These are phyloP conservation scores for Celoporthe dispersa DNA, from an alignment of 2,329 filamentous ascomycete genomes.

Conservation along the genomic window DNA sequence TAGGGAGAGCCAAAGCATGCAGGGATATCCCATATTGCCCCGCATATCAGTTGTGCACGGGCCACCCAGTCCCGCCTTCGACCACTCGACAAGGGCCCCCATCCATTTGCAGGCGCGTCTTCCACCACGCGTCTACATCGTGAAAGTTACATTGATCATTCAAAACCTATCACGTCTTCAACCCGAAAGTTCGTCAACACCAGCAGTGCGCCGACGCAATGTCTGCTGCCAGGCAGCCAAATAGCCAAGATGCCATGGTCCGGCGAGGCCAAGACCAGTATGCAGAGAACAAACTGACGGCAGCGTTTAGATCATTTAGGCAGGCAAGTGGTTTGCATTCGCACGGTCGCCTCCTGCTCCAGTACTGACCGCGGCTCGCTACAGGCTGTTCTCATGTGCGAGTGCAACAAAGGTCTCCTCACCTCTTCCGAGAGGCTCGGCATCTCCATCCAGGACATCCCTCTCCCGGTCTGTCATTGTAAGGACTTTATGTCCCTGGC, in stretches of 20 bases:
- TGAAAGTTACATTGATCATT: not conserved
- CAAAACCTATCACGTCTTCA: not conserved
- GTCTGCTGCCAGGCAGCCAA: not conserved
- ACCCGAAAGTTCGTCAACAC: not conserved
- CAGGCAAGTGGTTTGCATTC: conserved; percentile 14
- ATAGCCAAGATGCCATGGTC: conserved; percentile 2
- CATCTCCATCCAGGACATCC: conserved; percentile 11
- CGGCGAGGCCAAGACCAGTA: conserved; percentile 18
- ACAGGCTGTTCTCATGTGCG: conserved; percentile 19
- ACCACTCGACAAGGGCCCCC: not conserved
- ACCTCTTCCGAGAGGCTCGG: conserved; percentile 13
- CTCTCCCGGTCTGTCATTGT: conserved; percentile 25
- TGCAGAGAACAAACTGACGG: not conserved
- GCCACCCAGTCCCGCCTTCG: not conserved
- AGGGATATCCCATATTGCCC: not conserved
- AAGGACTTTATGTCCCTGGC: conserved; percentile 19
- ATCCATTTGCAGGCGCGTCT: not conserved
- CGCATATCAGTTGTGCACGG: not conserved
- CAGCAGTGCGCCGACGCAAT: not conserved
- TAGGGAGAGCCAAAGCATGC: not conserved
- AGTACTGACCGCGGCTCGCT: not conserved
- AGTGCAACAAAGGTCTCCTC: conserved; percentile 18
- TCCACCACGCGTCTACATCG: not conserved
- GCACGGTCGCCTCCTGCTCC: not conserved
- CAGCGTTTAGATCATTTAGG: conserved; percentile 16